Percentiles rank a stretch among this genome's conserved stretches.
These are phyloP conservation scores for Yarrowia sp. DNA, from an alignment of 805 yeast species.

Conservation along the genomic window DNA sequence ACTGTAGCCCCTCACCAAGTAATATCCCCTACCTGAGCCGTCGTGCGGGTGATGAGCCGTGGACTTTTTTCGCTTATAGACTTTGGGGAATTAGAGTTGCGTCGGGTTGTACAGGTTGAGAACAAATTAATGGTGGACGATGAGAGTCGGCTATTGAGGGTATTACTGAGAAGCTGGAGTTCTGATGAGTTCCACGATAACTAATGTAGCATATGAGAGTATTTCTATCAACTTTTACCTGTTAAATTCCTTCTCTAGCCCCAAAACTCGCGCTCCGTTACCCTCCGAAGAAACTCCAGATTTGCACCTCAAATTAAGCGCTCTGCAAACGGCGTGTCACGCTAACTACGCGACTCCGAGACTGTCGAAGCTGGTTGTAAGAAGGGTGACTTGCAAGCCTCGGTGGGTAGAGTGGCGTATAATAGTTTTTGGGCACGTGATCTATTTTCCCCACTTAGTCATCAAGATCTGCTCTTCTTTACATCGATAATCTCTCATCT, in stretches of 20 bases:
- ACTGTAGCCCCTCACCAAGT: background rate
- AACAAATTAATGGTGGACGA: background rate
- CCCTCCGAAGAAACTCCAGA: slow-evolving; percentile 6
- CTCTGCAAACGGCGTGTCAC: slow-evolving; percentile 1
- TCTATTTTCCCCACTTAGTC: too few relatives aligned
- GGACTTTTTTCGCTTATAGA: slow-evolving; percentile 9
- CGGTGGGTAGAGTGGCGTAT: too few relatives aligned
- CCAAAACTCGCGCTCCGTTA: background rate
- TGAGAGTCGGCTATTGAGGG: background rate
- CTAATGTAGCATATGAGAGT: background rate
- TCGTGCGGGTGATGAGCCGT: slow-evolving; percentile 13
- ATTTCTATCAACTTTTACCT: background rate
- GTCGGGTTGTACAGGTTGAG: background rate
- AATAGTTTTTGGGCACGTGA: too few relatives aligned
- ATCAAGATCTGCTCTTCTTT: too few relatives aligned
- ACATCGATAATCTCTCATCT: background rate
- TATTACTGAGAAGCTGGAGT: too few relatives aligned
- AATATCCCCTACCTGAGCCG: background rate
- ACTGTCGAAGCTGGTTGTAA: too few relatives aligned
- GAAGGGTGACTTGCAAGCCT: too few relatives aligned
- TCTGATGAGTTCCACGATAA: too few relatives aligned
- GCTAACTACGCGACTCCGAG: background rate
- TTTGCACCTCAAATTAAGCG: background rate
- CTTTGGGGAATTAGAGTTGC: background rate
- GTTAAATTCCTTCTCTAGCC: background rate